Evolutionary conservation across 306 rosid genomes (phyloP).

Genomic region (Calophaca sinica): DNA sequence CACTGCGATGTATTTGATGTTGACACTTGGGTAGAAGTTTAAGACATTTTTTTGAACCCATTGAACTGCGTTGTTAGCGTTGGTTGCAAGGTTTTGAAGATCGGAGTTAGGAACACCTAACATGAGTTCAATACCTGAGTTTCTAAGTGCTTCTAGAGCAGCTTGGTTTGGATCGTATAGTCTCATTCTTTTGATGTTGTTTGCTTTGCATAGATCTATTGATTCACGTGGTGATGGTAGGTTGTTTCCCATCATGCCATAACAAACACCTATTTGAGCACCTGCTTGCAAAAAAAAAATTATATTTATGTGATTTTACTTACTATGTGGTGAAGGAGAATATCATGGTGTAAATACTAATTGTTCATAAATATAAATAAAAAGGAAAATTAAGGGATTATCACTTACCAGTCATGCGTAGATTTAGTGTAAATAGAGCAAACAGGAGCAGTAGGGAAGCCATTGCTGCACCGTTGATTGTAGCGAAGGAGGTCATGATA

Average conservation of each 20-base stretch:
- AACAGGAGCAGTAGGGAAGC: conserved; percentile 37
- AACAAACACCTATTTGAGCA: conserved; percentile 70
- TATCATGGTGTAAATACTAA: not conserved
- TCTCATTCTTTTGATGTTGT: conserved; percentile 60
- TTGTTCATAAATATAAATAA: not conserved
- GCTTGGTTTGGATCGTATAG: conserved; percentile 63
- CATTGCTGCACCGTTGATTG: not conserved
- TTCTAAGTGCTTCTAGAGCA: conserved; percentile 59
- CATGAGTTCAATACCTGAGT: conserved; percentile 59
- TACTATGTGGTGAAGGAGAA: too few species aligned
- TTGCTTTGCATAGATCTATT: conserved; percentile 54
- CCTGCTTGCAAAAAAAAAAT: conserved; percentile 35
- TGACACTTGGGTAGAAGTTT: conserved; percentile 57
- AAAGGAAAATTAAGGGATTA: not conserved
- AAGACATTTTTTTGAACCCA: conserved; percentile 64
- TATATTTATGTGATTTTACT: too few species aligned
- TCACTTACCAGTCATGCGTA: conserved; percentile 39
- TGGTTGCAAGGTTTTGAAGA: conserved; percentile 56
- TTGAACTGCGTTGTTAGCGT: conserved; percentile 43
- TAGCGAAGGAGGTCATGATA: conserved; percentile 35
- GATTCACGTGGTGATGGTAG: conserved; percentile 59
- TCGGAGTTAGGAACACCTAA: conserved; percentile 65
- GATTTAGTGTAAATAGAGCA: conserved; percentile 24
- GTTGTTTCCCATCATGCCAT: conserved; percentile 67
- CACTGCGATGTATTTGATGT: conserved; percentile 61